phyloP scores from a whole-genome alignment of 352 stramenopile species.

The Phytophthora hybrid region DNA sequence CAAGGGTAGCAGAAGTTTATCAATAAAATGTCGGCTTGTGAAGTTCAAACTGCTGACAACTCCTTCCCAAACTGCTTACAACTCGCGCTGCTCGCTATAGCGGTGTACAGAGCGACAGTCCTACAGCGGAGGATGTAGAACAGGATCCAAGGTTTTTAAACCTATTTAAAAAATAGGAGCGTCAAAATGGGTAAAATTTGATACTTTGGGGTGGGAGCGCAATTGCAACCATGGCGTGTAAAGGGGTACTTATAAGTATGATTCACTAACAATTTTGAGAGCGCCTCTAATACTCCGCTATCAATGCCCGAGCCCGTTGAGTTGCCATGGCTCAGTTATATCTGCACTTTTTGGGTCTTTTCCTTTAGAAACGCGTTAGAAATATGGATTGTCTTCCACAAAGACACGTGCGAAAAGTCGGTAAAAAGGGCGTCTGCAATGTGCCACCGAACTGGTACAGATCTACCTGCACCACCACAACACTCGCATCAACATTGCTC shows the following conservation, averaged over 20 bases:
- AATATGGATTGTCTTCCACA: neutral
- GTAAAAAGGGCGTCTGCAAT: neutral
- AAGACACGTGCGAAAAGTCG: constrained; percentile 1
- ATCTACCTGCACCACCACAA: constrained; percentile 3
- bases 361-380: neutral
- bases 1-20: neutral
- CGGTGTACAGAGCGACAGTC: no score
- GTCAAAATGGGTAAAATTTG: neutral
- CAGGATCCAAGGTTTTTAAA: no score
- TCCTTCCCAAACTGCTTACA: neutral
- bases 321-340: neutral
- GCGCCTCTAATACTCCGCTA: no score
- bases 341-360: neutral
- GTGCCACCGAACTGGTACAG: neutral
- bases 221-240: neutral
- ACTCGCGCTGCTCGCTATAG: no score
- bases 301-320: neutral
- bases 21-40: neutral
- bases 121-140: no score
- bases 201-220: no score
- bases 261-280: no score
- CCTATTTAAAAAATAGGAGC: no score
- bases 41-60: neutral
- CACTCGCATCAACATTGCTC: constrained; percentile 19
- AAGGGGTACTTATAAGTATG: no score